These are phyloP conservation scores for Selaginella tamariscina DNA, from an alignment of 75 land plant genomes.

Conservation along the genomic window DNA sequence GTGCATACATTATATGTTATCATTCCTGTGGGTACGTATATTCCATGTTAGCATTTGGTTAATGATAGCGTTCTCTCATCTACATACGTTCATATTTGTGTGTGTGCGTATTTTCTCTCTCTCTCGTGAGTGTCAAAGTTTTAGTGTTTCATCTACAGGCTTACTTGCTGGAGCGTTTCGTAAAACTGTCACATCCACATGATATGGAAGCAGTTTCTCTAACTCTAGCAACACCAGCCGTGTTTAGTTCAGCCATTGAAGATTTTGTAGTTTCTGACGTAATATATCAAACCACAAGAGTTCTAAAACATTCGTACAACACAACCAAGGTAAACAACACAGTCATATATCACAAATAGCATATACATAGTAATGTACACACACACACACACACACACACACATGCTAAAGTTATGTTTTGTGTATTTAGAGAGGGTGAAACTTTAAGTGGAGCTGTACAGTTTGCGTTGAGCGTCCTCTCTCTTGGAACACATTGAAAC, in stretches of 20 bases:
- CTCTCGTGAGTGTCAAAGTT: neutral
- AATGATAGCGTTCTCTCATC: no score
- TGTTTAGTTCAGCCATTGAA: slow-evolving; percentile 24
- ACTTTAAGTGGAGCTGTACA: slow-evolving; percentile 13
- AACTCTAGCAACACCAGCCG: slow-evolving; percentile 31
- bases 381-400: no score
- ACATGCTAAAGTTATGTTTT: no score
- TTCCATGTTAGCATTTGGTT: no score
- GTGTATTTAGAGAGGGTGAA: neutral
- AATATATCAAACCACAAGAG: slow-evolving; percentile 18
- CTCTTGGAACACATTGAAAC: slow-evolving; percentile 29
- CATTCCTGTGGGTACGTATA: no score
- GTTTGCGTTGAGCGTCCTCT: slow-evolving; percentile 32
- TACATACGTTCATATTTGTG: no score
- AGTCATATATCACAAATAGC: no score
- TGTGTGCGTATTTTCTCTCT: no score
- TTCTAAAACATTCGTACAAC: slow-evolving; percentile 28
- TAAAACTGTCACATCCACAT: slow-evolving; percentile 23
- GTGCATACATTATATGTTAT: no score
- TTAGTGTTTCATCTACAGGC: slow-evolving; percentile 23
- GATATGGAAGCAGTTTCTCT: slow-evolving; percentile 33
- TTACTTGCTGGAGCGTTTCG: slow-evolving; percentile 30
- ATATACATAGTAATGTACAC: no score
- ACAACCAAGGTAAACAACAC: slow-evolving; percentile 29
- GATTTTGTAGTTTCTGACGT: slow-evolving; percentile 17